Evolutionary conservation across 192 early-diverging fungal species (phyloP), one percentile per base, ranked within the genome.

Genomic region (Spizellomyces sp.): DNA sequence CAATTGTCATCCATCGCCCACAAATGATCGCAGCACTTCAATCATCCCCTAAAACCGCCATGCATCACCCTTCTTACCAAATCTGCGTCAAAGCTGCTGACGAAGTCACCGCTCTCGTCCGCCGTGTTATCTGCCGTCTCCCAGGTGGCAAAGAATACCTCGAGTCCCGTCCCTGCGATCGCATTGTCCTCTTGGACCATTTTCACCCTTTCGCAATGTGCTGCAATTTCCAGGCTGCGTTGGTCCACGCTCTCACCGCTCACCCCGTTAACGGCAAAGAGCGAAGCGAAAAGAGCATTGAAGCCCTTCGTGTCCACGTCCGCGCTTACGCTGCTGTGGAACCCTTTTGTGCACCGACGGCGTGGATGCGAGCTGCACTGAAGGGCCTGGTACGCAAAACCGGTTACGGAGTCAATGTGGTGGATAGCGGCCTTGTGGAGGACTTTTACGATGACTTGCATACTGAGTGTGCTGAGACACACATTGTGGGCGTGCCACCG

Each of bases 121-220:
- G 64, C 21, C 44, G 64, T 7, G 64, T 66, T 8, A 66, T 66
- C 1, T 46, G 17, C 5, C 15, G 64, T 6, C 44, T 50, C 7
- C 46, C 44, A 1, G 15, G 41, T 9, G 64, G 64, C 14, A 50
- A 36, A 15, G 43, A 66, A 21, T 66, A 66, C 46, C 45, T 66
- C 17, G 42, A 41, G 43, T 43, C 62, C 43, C 27, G 17, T 45
- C 22, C 9, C 21, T 10, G 9, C 62, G 42, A 63, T 17, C 8
- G 19, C 15, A 19, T 55, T 55, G 1, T 19, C 52, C 42, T 45
- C 62, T 41, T 63, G 62, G 8, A 19, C 7, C 62, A 63, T 19
- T 63, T 42, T 45, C 62, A 63, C n/a, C 62, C 62, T 17, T 63
- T 63, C 3, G 62, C 62, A 10, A 63, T 63, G 62, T 63, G 62